A percentile compares a stretch with the other conserved stretches of the same genome.
Evolutionary conservation across 805 yeast genomes (phyloP).

Genomic region (Candida ipomoeae): DNA sequence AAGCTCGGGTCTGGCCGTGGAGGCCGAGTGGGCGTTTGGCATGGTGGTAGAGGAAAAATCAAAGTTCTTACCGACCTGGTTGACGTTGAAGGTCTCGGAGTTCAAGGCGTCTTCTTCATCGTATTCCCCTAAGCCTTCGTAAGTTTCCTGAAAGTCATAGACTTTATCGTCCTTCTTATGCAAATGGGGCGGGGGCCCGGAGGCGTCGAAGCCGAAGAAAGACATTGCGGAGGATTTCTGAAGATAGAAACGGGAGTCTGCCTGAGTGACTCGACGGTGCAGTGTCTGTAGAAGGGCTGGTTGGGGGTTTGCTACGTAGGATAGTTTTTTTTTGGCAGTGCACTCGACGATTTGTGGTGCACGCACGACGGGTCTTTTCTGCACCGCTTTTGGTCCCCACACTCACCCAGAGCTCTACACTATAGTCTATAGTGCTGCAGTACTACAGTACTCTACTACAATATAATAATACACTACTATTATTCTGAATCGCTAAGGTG

Average conservation of each 20-base stretch:
- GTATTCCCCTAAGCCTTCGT: slow-evolving; percentile 70
- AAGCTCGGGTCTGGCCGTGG: slow-evolving; percentile 23
- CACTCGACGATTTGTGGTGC: slow-evolving; percentile 2
- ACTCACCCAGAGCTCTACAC: neutral
- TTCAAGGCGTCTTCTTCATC: slow-evolving; percentile 76
- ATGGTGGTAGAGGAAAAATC: slow-evolving; percentile 48
- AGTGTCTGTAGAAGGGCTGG: neutral
- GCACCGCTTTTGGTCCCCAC: slow-evolving; percentile 3
- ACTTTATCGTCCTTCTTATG: slow-evolving; percentile 26
- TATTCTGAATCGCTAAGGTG: no score
- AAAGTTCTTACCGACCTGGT: slow-evolving; percentile 56
- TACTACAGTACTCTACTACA: no score
- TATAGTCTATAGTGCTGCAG: no score
- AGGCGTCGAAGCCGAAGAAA: slow-evolving; percentile 61
- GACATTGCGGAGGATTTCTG: slow-evolving; percentile 43
- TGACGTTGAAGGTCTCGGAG: slow-evolving; percentile 72
- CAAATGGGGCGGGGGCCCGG: slow-evolving; percentile 31
- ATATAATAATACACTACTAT: no score
- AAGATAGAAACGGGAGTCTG: neutral
- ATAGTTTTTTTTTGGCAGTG: neutral
- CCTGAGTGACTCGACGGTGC: neutral
- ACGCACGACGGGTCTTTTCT: slow-evolving; percentile 1
- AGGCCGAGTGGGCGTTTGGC: slow-evolving; percentile 10
- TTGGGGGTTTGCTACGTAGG: neutral
- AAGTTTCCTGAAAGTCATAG: slow-evolving; percentile 79